These are phyloP conservation scores for Wickerhamiella sergipiensis DNA, from an alignment of 805 yeast genomes.

Conservation along the genomic window DNA sequence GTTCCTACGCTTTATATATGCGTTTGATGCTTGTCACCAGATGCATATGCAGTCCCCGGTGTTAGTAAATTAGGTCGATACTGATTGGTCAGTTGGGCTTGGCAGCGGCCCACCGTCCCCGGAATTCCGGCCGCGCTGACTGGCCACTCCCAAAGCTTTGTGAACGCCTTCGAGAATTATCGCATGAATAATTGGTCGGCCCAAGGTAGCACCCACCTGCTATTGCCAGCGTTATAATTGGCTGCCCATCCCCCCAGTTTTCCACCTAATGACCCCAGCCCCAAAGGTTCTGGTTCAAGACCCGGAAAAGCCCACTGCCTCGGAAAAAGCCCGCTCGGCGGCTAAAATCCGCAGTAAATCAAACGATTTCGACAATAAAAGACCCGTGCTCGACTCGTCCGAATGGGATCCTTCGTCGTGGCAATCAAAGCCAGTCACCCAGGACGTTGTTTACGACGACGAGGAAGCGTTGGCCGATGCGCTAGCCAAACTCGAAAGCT, in stretches of 20 bases:
- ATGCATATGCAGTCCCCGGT: not conserved
- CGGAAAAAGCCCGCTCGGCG: conserved; percentile 26
- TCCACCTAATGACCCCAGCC: conserved; percentile 5
- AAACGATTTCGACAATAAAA: conserved; percentile 12
- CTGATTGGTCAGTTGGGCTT: not conserved
- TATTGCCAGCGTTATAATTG: not conserved
- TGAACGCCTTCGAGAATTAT: not conserved
- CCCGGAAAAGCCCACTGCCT: conserved; percentile 25
- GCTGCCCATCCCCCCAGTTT: not conserved
- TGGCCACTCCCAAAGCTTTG: not conserved
- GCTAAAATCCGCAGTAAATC: conserved; percentile 29
- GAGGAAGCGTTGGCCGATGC: conserved; percentile 26
- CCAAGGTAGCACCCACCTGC: not conserved
- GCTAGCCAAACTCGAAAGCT: conserved; percentile 28
- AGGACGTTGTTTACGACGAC: conserved; percentile 31
- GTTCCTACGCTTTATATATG: not conserved
- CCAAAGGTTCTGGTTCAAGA: conserved; percentile 21
- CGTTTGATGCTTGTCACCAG: not conserved
- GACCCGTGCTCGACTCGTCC: conserved; percentile 7
- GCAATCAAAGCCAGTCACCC: conserved; percentile 31
- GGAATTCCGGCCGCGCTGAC: not conserved
- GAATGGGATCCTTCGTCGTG: conserved; percentile 30
- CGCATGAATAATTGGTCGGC: not conserved
- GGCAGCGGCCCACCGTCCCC: not conserved
- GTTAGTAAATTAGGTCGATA: not conserved